These are phyloP conservation scores for Trametes pubescens DNA, from an alignment of 1,284 basidiomycete species.

Conservation along the genomic window DNA sequence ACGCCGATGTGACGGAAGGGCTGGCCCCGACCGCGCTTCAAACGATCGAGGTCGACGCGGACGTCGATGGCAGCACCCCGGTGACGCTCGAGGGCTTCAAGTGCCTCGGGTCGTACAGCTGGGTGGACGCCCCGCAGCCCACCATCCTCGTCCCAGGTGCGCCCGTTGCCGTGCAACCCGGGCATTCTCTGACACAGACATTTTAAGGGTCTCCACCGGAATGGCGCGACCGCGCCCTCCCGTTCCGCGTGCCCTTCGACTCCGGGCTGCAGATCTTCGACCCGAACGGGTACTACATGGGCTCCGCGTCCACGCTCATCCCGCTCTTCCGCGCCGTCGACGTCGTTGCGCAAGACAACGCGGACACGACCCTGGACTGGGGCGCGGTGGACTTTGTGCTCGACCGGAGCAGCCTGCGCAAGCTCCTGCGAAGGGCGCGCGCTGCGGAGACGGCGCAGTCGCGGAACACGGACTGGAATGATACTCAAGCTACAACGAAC, in stretches of 20 bases:
- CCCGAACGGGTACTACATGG: conserved; percentile 56
- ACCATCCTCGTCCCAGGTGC: conserved; percentile 63
- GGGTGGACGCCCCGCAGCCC: conserved; percentile 50
- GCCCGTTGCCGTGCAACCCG: no score
- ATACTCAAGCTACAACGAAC: not conserved
- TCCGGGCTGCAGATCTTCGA: conserved; percentile 53
- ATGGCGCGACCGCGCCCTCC: conserved; percentile 55
- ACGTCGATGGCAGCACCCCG: not conserved
- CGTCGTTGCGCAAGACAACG: conserved; percentile 41
- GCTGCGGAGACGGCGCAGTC: not conserved
- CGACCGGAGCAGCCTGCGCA: conserved; percentile 63
- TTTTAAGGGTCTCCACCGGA: conserved; percentile 56
- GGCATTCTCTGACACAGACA: no score
- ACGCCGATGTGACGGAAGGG: conserved; percentile 21
- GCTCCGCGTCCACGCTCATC: conserved; percentile 46
- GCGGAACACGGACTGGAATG: not conserved
- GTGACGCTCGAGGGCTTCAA: conserved; percentile 30
- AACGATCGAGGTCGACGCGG: conserved; percentile 2
- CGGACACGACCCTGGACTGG: conserved; percentile 51
- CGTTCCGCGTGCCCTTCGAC: conserved; percentile 57
- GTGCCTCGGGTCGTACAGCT: conserved; percentile 62
- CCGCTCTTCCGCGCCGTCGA: conserved; percentile 60
- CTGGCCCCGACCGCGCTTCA: conserved; percentile 12
- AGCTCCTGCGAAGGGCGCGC: conserved; percentile 59
- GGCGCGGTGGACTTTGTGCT: conserved; percentile 59